Percentiles rank a stretch among this genome's conserved stretches.
phyloP scores from a whole-genome alignment of 1,284 basidiomycete species.

The Marasmius fiardii region DNA sequence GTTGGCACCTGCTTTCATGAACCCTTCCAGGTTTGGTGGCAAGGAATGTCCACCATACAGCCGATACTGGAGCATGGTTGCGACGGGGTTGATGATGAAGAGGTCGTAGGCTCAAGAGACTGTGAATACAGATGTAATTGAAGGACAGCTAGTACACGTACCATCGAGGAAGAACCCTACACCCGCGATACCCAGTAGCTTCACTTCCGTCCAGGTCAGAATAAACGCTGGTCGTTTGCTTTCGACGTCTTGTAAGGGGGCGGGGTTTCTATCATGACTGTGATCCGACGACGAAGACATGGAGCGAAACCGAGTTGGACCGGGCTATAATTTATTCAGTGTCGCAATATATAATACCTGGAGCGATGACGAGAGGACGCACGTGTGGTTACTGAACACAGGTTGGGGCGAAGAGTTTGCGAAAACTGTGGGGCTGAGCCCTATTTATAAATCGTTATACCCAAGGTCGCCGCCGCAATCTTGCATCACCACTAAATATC shows the following conservation, averaged over 20 bases:
- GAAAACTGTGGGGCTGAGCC: no score
- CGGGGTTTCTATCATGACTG: neutral
- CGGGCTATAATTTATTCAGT: neutral
- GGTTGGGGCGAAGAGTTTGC: no score
- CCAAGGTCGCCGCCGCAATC: no score
- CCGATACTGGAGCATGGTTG: constrained; percentile 74
- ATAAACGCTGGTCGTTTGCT: constrained; percentile 34
- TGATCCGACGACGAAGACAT: neutral
- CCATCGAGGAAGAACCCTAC: constrained; percentile 46
- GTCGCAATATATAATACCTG: neutral
- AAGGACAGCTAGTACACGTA: neutral
- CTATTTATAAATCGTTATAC: no score
- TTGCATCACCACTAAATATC: no score
- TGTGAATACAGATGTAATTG: neutral
- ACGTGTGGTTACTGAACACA: no score
- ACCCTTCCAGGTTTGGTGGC: constrained; percentile 56
- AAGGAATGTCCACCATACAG: constrained; percentile 55
- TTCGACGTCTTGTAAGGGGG: neutral
- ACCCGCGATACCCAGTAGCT: constrained; percentile 52
- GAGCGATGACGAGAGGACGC: neutral
- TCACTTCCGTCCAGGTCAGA: constrained; percentile 43
- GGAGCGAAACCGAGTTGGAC: neutral
- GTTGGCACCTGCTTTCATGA: constrained; percentile 68
- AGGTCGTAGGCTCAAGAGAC: constrained; percentile 63
- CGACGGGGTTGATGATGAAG: constrained; percentile 77